Percentiles rank a stretch among this genome's conserved stretches.
Evolutionary conservation across 2,329 filamentous ascomycete species (phyloP).

Genomic region (Zasmidium angulare): DNA sequence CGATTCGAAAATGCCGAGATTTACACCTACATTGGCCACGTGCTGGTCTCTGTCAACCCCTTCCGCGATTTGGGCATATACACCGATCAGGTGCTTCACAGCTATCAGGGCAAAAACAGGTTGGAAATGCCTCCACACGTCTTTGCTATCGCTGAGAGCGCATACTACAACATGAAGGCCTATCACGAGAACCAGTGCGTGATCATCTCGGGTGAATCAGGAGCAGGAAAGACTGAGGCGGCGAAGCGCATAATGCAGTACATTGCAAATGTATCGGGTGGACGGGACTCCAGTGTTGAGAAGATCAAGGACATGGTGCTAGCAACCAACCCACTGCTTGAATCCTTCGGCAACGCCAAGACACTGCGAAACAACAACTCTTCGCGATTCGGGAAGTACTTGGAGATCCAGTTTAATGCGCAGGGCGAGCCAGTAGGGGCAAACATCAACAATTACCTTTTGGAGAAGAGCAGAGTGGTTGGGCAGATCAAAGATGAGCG

Average conservation of each 20-base stretch:
- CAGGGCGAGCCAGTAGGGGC: slow-evolving; percentile 91
- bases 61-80: slow-evolving; percentile 96
- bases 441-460: slow-evolving; percentile 95
- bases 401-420: slow-evolving; percentile 93
- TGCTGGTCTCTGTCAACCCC: slow-evolving; percentile 97
- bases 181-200: slow-evolving; percentile 99
- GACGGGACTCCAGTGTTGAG: slow-evolving; percentile 80
- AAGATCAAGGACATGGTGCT: slow-evolving; percentile 99
- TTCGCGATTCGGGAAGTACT: slow-evolving; percentile 95
- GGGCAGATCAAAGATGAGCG: slow-evolving; percentile 93
- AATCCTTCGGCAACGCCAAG: slow-evolving; percentile 98
- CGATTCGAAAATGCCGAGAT: slow-evolving; percentile 97
- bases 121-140: slow-evolving; percentile 86
- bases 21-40: slow-evolving; percentile 99
- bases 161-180: slow-evolving; percentile 99
- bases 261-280: slow-evolving; percentile 93
- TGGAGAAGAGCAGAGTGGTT: slow-evolving; percentile 93
- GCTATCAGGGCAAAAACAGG: slow-evolving; percentile 95
- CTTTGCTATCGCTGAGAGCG: slow-evolving; percentile 91
- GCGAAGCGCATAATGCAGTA: slow-evolving; percentile 99
- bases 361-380: slow-evolving; percentile 98
- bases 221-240: slow-evolving; percentile 96
- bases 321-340: slow-evolving; percentile 92
- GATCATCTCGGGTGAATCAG: slow-evolving; percentile 97
- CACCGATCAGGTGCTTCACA: slow-evolving; percentile 87